A percentile compares a stretch with the other conserved stretches of the same genome.
Evolutionary conservation across 2,329 filamentous ascomycete genomes (phyloP).

Genomic region (Biscogniauxia mediterranea): DNA sequence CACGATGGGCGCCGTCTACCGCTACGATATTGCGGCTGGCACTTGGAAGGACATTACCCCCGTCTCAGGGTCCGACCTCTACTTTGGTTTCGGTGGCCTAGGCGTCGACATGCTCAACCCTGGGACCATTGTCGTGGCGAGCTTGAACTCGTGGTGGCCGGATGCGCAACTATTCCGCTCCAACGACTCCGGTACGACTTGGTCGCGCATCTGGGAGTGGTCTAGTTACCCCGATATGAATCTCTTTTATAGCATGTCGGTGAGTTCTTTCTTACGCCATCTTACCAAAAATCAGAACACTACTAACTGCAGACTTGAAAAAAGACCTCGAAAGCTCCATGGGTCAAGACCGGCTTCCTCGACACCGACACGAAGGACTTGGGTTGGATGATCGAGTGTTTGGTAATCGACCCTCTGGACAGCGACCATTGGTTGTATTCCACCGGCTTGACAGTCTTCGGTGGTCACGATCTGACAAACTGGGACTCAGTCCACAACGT

Average conservation of each 20-base stretch:
- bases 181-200: slow-evolving; percentile 52
- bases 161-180: slow-evolving; percentile 57
- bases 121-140: slow-evolving; percentile 55
- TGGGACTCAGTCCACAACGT: slow-evolving; percentile 52
- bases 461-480: slow-evolving; percentile 52
- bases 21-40: slow-evolving; percentile 48
- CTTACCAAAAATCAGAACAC: neutral
- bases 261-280: slow-evolving; percentile 16
- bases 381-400: slow-evolving; percentile 60
- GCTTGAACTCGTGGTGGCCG: slow-evolving; percentile 59
- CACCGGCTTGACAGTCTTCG: slow-evolving; percentile 56
- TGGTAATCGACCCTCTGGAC: slow-evolving; percentile 58
- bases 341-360: slow-evolving; percentile 51
- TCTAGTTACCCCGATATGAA: slow-evolving; percentile 43
- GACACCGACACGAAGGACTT: slow-evolving; percentile 48
- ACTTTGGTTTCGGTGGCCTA: slow-evolving; percentile 56
- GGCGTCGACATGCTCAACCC: slow-evolving; percentile 52
- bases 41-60: slow-evolving; percentile 59
- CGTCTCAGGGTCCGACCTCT: slow-evolving; percentile 43
- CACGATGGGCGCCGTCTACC: slow-evolving; percentile 49
- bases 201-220: slow-evolving; percentile 55
- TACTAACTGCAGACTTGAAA: slow-evolving; percentile 3
- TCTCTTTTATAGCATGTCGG: slow-evolving; percentile 46
- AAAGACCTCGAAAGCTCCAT: slow-evolving; percentile 47
- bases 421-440: slow-evolving; percentile 61